phyloP scores from a whole-genome alignment of 1,139 yeast species.

The Hansenula sp. region DNA sequence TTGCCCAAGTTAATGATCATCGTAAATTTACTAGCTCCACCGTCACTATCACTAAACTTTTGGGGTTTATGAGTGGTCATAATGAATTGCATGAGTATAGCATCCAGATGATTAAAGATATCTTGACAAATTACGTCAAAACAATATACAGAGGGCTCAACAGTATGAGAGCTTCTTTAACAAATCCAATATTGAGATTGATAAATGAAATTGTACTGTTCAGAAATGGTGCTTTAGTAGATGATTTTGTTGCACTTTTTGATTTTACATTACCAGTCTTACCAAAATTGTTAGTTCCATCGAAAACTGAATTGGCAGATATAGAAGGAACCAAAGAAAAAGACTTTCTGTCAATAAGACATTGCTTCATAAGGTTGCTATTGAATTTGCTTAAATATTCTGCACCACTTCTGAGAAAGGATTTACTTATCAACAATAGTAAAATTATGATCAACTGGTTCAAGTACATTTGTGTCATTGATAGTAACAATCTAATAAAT shows the following conservation, averaged over 20 bases:
- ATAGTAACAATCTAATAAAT: conserved; percentile 39
- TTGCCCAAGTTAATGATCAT: conserved; percentile 60
- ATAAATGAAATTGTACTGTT: conserved; percentile 49
- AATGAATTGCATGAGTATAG: conserved; percentile 24
- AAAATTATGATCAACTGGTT: conserved; percentile 62
- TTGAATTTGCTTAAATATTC: conserved; percentile 44
- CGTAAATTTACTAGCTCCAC: conserved; percentile 41
- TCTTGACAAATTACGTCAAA: conserved; percentile 54
- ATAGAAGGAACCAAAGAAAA: conserved; percentile 27
- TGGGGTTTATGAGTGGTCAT: conserved; percentile 7
- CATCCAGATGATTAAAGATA: conserved; percentile 41
- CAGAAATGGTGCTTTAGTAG: conserved; percentile 45
- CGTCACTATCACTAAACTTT: conserved; percentile 12
- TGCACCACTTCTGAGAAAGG: conserved; percentile 54
- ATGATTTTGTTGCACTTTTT: conserved; percentile 57
- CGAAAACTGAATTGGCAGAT: conserved; percentile 39
- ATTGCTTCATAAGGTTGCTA: conserved; percentile 59
- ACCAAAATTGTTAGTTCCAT: conserved; percentile 57
- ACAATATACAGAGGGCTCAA: conserved; percentile 66
- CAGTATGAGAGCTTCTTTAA: conserved; percentile 51
- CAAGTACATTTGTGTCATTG: conserved; percentile 55
- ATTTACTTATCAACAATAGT: conserved; percentile 50
- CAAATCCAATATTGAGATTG: conserved; percentile 58
- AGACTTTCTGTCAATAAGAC: conserved; percentile 45
- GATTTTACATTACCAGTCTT: conserved; percentile 62